These are phyloP conservation scores for Salix koriyanagi DNA, from an alignment of 345 rosid species.

Conservation along the genomic window DNA sequence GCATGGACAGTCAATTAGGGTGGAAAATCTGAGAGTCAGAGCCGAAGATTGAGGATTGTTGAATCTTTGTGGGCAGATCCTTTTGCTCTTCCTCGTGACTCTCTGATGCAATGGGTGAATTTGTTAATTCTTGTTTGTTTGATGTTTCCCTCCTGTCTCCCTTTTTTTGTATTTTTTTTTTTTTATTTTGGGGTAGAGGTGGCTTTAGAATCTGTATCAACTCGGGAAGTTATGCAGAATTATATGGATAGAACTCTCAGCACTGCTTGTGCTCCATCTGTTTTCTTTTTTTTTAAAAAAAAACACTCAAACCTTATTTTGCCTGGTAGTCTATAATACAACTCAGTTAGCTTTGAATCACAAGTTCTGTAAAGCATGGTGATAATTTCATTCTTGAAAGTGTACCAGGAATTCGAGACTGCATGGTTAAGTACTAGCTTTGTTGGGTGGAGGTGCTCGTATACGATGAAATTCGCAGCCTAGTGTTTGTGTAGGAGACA, in stretches of 20 bases:
- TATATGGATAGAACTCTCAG: constrained; percentile 17
- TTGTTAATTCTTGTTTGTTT: constrained; percentile 54
- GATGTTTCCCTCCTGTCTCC: constrained; percentile 13
- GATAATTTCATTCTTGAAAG: background rate
- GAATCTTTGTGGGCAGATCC: constrained; percentile 12
- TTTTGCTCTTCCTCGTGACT: constrained; percentile 36
- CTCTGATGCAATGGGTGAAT: constrained; percentile 38
- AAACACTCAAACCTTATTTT: constrained; percentile 9
- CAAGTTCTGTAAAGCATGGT: background rate
- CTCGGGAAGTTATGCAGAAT: constrained; percentile 29
- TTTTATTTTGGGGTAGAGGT: constrained; percentile 39
- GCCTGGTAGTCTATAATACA: constrained; percentile 17
- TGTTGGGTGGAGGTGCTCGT: background rate
- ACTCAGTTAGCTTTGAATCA: background rate
- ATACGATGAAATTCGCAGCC: background rate
- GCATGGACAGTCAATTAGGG: constrained; percentile 1
- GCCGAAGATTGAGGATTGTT: constrained; percentile 16
- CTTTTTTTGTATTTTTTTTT: background rate
- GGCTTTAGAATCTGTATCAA: constrained; percentile 47
- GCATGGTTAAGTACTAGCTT: background rate
- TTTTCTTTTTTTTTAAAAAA: background rate
- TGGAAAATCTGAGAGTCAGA: constrained; percentile 25
- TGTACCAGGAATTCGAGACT: background rate
- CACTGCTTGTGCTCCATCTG: constrained; percentile 26
- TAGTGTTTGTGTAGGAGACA: too few relatives aligned